Evolutionary conservation across 352 stramenopile genomes (phyloP), one percentile per base, ranked within the genome.

Genomic region (Phytophthora constricta): DNA sequence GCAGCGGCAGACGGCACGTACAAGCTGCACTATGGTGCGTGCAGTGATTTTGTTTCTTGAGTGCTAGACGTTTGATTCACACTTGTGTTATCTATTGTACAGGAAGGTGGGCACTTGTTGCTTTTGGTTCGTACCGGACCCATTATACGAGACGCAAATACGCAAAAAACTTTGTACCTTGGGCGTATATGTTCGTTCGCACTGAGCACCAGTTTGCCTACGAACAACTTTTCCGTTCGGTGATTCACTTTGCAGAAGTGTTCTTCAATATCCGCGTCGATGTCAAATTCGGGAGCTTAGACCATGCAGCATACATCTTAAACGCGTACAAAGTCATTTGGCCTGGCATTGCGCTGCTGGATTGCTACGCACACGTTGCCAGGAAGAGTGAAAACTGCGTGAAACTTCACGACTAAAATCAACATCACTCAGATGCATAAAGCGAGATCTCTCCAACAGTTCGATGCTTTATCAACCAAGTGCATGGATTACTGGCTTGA

Each of bases 311-410:
- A 4, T 63, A 22, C 46, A 67, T 72, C n/a, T 51, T 45, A 2
- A 72, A 61, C 22, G 57, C 45, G 1, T 72, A 62, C 27, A 2
- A 13, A 22, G 51, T 4, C 2, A 43, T 62, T 9, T 63, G 65
- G 53, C 54, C 65, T 11, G 53, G 39, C 39, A 62, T 68, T 48
- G 49, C 23, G 1, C 16, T 68, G 1, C 10, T 71, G 25, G 25
- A 71, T 33, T 71, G 55, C 34, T 71, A 56, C 25, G 20, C 55
- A 11, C 56, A 71, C 34, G 3, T 71, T 37, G n/a, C n/a, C n/a
- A n/a, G n/a, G n/a, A n/a, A n/a, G n/a, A n/a, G n/a, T n/a, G n/a
- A n/a, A n/a, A n/a, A n/a, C n/a, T n/a, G n/a, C n/a, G n/a, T n/a
- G n/a, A n/a, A n/a, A n/a, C n/a, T n/a, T n/a, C n/a, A n/a, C n/a